Conservation (phyloP, 129 eudicot species). For the Scalesia atractyloides region DNA sequence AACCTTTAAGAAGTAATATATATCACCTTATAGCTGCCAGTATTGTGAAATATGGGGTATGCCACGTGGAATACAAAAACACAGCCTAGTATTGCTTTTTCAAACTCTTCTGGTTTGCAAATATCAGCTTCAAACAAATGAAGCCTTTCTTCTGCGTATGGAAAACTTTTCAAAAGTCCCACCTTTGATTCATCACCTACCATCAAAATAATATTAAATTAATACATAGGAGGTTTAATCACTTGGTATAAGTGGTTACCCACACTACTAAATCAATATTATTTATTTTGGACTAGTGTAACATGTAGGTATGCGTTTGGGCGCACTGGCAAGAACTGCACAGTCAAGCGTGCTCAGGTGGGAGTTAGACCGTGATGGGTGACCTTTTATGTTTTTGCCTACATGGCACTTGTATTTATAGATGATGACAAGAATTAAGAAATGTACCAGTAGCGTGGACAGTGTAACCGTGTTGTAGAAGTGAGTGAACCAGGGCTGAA, state of each 20-base stretch:
- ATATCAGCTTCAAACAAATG: constrained; percentile 45
- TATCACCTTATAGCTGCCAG: constrained; percentile 32
- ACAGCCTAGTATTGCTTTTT: constrained; percentile 45
- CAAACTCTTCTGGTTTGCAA: constrained; percentile 38
- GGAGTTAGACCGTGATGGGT: no score
- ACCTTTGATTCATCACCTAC: constrained; percentile 44
- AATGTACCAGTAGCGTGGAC: constrained; percentile 62
- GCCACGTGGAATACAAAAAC: constrained; percentile 55
- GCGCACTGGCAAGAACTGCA: no score
- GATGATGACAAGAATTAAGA: not conserved
- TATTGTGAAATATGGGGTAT: constrained; percentile 27
- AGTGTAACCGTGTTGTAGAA: constrained; percentile 48
- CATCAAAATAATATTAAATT: not conserved
- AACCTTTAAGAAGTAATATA: no score
- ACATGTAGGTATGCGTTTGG: no score
- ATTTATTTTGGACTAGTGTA: not conserved
- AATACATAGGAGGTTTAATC: no score
- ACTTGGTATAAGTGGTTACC: not conserved
- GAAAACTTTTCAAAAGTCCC: constrained; percentile 32
- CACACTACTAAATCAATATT: not conserved
- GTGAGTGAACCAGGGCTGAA: constrained; percentile 47
- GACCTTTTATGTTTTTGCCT: no score
- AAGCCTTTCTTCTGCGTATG: constrained; percentile 40
- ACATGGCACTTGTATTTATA: no score
- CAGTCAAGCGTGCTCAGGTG: no score